Base-by-base conservation (phyloP, 2,329 filamentous ascomycete species). In the Penicillium crustosum region DNA sequence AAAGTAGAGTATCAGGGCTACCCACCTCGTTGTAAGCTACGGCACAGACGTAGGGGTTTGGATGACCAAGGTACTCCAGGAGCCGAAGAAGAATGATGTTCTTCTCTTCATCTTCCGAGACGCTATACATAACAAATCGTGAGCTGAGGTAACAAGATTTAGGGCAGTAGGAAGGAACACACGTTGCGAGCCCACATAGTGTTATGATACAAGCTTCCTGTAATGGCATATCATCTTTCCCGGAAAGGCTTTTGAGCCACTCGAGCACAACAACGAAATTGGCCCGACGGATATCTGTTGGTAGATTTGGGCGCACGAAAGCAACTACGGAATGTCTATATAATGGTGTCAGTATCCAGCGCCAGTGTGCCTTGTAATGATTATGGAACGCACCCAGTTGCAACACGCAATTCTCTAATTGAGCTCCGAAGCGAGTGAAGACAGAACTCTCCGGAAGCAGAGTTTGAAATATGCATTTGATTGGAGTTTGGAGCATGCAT, bases 131-230 rank as follows among this genome's bases (percentile, higher is more conserved):
- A n/a, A 57, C 39, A n/a, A 35, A 19, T 25, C 49, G 25, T 60
- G 41, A 51, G 39, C 21, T 25, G n/a, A 25, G 23, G n/a, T 17
- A 15, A 33, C 12, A 10, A 19, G 9, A 31, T 29, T 4, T 44
- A 15, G n/a, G 43, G 6, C 7, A 23, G 13, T 23, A 51, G 17
- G 44, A 29, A 51, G 15, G 44, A 29, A 70, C 78, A 66, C 77
- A 87, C 83, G 84, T 82, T 60, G 91, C 93, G 49, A 96, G 81
- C 69, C 91, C 88, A n/a, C 89, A 89, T 84, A 93, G 92, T 15
- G 90, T 89, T 75, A 94, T 80, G 57, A 97, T 88, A 62, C 90
- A 88, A 19, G 91, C 93, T 74, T 97, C 93, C 50, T 92, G 88
- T 44, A 93, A 77, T 59, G 86, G 82, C 6, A 86, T 75, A 8